These are phyloP conservation scores for Quercus aquifolioides DNA, from an alignment of 306 rosid genomes.

Conservation along the genomic window DNA sequence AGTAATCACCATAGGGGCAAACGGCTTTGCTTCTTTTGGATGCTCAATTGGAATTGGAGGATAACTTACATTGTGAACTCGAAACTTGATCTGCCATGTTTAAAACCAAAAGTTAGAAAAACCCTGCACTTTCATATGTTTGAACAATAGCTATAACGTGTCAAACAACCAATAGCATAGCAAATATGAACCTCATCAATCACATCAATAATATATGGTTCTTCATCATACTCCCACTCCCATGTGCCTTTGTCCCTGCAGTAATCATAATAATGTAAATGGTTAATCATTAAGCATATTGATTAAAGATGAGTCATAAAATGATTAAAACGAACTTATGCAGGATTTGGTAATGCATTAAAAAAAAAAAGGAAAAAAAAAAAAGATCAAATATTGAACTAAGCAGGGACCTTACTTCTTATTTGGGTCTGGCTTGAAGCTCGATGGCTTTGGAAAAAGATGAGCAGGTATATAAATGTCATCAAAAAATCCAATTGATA, in stretches of 20 bases:
- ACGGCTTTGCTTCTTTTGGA: constrained; percentile 65
- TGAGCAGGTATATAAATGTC: constrained; percentile 63
- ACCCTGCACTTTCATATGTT: background rate
- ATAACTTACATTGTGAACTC: constrained; percentile 52
- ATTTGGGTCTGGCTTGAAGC: constrained; percentile 34
- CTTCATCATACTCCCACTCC: constrained; percentile 52
- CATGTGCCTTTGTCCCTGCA: constrained; percentile 55
- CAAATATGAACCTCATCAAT: constrained; percentile 48
- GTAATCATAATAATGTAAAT: background rate
- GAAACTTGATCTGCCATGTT: constrained; percentile 52
- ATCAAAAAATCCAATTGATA: constrained; percentile 81
- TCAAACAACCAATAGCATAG: background rate
- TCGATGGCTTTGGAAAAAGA: constrained; percentile 52
- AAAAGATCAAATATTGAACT: background rate
- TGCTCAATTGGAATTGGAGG: constrained; percentile 69
- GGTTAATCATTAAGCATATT: constrained; percentile 5
- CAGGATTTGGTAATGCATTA: background rate
- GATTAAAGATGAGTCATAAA: background rate
- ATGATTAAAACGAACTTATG: background rate
- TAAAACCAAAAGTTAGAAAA: constrained; percentile 19
- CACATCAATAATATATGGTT: constrained; percentile 34
- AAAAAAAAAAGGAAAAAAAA: background rate
- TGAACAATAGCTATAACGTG: constrained; percentile 5
- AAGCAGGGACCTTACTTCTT: constrained; percentile 40
- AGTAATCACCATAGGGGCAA: constrained; percentile 69